Conservation (phyloP, 1,139 yeast genomes). For the Saccharomyces hybrid region DNA sequence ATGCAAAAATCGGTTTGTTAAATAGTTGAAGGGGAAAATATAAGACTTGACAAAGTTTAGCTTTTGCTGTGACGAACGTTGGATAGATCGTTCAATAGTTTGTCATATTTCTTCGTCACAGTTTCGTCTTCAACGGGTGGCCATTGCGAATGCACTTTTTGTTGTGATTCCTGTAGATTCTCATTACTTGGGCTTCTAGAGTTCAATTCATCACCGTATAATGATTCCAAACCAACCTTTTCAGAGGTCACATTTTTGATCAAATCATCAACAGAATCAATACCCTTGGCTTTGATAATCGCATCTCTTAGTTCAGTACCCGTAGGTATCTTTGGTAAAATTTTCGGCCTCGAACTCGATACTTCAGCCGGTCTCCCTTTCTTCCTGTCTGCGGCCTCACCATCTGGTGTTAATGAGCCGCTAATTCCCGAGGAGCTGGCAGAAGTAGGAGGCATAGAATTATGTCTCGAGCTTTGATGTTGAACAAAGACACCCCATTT, state of each 20-base stretch:
- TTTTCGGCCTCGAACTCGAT: constrained; percentile 8
- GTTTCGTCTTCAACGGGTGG: constrained; percentile 16
- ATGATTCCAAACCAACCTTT: constrained; percentile 46
- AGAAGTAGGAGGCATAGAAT: constrained; percentile 18
- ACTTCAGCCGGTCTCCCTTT: constrained; percentile 5
- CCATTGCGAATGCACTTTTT: neutral
- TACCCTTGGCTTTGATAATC: constrained; percentile 68
- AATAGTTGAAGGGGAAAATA: too few species aligned
- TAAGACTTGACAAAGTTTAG: neutral
- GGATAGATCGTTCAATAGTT: constrained; percentile 57
- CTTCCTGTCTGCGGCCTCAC: constrained; percentile 7
- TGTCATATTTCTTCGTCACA: constrained; percentile 64
- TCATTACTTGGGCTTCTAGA: neutral
- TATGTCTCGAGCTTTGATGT: constrained; percentile 41
- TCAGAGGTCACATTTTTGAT: constrained; percentile 56
- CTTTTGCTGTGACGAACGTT: constrained; percentile 45
- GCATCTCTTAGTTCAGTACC: constrained; percentile 74
- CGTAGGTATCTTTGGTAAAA: constrained; percentile 45
- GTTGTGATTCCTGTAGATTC: neutral
- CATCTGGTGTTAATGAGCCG: neutral
- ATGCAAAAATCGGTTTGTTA: neutral
- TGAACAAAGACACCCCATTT: constrained; percentile 72
- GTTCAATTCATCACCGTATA: constrained; percentile 35
- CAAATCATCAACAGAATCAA: constrained; percentile 60
- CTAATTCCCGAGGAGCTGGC: neutral